Base-by-base conservation (phyloP, 495 filamentous ascomycete species). In the Aspergillus indologenus region DNA sequence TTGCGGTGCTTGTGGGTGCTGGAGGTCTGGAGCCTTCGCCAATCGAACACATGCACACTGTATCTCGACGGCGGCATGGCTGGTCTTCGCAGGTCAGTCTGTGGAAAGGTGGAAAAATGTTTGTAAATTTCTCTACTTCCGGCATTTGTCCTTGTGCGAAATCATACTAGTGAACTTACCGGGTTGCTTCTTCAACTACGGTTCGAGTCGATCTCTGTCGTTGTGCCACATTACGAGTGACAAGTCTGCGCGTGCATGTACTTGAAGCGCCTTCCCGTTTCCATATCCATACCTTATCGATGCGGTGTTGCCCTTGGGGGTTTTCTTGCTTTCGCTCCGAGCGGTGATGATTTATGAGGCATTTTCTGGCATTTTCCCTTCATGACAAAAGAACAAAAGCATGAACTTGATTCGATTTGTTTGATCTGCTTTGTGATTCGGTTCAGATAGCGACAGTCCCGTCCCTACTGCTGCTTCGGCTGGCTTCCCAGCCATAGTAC, bases 321-420 rank as follows among this genome's bases (percentile, higher is more conserved):
- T 8, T 45, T 18, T 44, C 45, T 19, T 15, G 18, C 40, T 54
- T 19, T 7, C 21, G 43, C 42, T 9, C 24, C 54, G 48, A 50
- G 45, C 14, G 45, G 44, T 49, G 53, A 62, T 58, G 56, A 59
- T 56, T 51, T 44, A 56, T 59, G 43, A 51, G 23, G n/a, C 42
- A 56, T 47, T 21, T 23, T 8, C 45, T 22, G 45, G 29, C 50
- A 40, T 44, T 49, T 55, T n/a, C n/a, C n/a, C 24, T 44, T 29
- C 45, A 55, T 48, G 55, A 58, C 45, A 53, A 56, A 51, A 26
- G n/a, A 53, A 22, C 21, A 62, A 62, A 62, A 62, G 56, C 56
- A 42, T 56, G 58, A 52, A 24, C 40, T 34, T 48, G 18, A 21
- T 50, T 46, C 29, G 1, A 11, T 12, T 46, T 56, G 23, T 6